Evolutionary conservation across 768 basidiomycete species (phyloP).

Genomic region (Agrocybe pediades): DNA sequence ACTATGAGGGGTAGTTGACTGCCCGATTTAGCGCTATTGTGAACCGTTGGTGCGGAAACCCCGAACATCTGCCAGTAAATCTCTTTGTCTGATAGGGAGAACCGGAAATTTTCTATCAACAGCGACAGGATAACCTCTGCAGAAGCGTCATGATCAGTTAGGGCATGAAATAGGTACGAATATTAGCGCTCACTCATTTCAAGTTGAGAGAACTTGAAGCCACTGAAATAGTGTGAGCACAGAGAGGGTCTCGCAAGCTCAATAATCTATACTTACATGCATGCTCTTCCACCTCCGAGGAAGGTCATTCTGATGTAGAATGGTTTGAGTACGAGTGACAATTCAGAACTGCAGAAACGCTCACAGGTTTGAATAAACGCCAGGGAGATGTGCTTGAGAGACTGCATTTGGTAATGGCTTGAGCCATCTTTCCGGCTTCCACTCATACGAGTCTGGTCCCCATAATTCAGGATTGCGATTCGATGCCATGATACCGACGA

Average conservation of each 20-base stretch:
- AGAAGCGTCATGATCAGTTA: background rate
- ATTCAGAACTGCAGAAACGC: background rate
- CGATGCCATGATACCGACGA: conserved; percentile 31
- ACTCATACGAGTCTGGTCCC: conserved; percentile 45
- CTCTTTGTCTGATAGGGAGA: conserved; percentile 20
- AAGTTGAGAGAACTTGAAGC: conserved; percentile 47
- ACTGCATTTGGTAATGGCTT: conserved; percentile 13
- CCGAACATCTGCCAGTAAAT: conserved; percentile 24
- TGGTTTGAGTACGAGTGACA: background rate
- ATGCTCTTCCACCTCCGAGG: conserved; percentile 41
- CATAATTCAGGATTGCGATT: conserved; percentile 39
- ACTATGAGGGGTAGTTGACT: background rate
- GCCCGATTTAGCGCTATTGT: background rate
- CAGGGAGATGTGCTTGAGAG: conserved; percentile 15
- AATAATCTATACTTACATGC: conserved; percentile 34
- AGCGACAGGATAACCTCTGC: conserved; percentile 24
- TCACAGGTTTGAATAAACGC: conserved; percentile 21
- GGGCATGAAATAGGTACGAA: background rate
- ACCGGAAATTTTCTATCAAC: conserved; percentile 19
- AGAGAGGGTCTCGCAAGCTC: background rate
- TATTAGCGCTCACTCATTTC: conserved; percentile 44
- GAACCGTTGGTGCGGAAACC: conserved; percentile 16
- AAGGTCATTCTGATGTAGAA: conserved; percentile 30
- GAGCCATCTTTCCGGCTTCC: conserved; percentile 50
- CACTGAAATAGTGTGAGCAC: conserved; percentile 32